Conservation (phyloP, 495 filamentous ascomycete species). For the Barbatosphaeria neglecta region DNA sequence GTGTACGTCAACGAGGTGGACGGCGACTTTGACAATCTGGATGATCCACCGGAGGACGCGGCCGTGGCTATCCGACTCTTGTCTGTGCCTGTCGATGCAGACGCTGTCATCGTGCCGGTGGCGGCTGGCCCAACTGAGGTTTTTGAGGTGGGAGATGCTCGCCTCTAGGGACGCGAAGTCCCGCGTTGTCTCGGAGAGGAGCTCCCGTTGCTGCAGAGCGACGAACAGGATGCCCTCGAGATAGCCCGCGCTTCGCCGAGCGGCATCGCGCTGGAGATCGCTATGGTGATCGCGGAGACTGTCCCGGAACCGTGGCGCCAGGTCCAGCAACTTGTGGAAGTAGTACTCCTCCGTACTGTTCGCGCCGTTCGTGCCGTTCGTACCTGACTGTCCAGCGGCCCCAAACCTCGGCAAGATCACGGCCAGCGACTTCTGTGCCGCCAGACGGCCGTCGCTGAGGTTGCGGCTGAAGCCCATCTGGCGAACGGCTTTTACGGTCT, state of each 20-base stretch:
- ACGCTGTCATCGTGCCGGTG: conserved; percentile 4
- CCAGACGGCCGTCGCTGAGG: conserved; percentile 53
- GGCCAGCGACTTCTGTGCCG: conserved; percentile 57
- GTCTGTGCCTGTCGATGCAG: conserved; percentile 7
- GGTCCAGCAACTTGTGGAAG: conserved; percentile 65
- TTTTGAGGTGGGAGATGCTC: conserved; percentile 9
- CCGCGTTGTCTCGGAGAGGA: conserved; percentile 23
- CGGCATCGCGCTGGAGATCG: conserved; percentile 68
- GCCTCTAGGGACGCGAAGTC: conserved; percentile 7
- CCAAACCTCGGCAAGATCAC: conserved; percentile 44
- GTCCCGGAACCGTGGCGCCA: conserved; percentile 54
- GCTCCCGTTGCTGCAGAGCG: conserved; percentile 53
- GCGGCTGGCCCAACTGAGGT: conserved; percentile 8
- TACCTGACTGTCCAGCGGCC: conserved; percentile 7
- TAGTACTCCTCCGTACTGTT: too few species aligned
- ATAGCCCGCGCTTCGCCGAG: conserved; percentile 64
- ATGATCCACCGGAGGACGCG: conserved; percentile 28
- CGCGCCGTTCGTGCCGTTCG: conserved; percentile 21
- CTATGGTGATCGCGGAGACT: conserved; percentile 60
- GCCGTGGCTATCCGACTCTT: conserved; percentile 14
- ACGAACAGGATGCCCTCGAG: conserved; percentile 70
- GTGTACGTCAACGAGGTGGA: conserved; percentile 46
- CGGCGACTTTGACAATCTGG: conserved; percentile 27
- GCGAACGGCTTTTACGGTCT: conserved; percentile 67
- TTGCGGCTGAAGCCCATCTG: conserved; percentile 84